Percentiles rank a stretch among this genome's conserved stretches.
These are phyloP conservation scores for Pythium folliculosum DNA, from an alignment of 352 stramenopile genomes.

Conservation along the genomic window DNA sequence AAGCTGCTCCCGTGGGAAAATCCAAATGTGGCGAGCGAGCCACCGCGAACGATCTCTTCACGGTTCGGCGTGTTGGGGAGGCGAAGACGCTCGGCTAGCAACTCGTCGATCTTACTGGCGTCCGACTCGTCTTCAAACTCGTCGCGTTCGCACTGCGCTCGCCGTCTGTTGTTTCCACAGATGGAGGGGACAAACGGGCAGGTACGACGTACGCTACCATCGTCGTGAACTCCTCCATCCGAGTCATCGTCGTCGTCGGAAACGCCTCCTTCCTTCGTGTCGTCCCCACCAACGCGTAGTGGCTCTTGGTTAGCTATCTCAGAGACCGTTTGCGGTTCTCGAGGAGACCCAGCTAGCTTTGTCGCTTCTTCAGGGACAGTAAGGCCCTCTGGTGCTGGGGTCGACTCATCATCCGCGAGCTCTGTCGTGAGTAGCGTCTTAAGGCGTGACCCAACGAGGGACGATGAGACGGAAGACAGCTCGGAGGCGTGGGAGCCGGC, in stretches of 20 bases:
- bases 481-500: conserved; percentile 38
- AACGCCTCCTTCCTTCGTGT: not conserved
- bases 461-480: conserved; percentile 69
- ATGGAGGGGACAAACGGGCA: conserved; percentile 7
- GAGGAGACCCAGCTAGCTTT: conserved; percentile 3
- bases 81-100: conserved; percentile 19
- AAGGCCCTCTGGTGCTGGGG: not conserved
- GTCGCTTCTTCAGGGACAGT: not conserved
- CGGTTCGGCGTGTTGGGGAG: conserved; percentile 27
- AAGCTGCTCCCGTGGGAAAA: conserved; percentile 40
- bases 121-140: conserved; percentile 28
- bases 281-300: not conserved
- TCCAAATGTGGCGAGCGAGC: conserved; percentile 15
- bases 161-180: not conserved
- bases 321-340: not conserved
- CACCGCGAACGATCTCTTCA: conserved; percentile 26
- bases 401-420: not conserved
- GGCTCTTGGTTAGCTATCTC: not conserved
- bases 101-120: conserved; percentile 12
- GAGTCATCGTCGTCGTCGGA: not conserved
- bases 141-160: conserved; percentile 29
- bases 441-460: conserved; percentile 32
- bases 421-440: conserved; percentile 14
- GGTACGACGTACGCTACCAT: not conserved
- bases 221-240: not conserved